Percentiles rank a stretch among this genome's conserved stretches.
These are phyloP conservation scores for Ploettnerulaceae sp. DNA, from an alignment of 2,329 filamentous ascomycete genomes.

Conservation along the genomic window DNA sequence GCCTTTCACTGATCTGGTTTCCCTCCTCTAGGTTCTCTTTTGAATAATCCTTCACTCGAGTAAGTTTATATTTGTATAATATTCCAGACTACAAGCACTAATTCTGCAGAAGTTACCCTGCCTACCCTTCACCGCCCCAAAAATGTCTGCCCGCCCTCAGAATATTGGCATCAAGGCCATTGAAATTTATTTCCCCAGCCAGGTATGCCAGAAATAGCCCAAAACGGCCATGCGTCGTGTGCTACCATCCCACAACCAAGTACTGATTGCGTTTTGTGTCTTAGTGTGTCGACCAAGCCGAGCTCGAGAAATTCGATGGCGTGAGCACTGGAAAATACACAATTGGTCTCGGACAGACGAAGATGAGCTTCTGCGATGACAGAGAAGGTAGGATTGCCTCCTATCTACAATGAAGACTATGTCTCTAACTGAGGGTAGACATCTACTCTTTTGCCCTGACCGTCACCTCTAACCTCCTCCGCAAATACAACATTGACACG, in stretches of 20 bases:
- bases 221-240: neutral
- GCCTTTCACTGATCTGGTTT: neutral
- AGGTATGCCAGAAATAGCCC: conserved; percentile 48
- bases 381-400: conserved; percentile 61
- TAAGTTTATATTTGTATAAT: neutral
- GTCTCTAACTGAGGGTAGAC: conserved; percentile 45
- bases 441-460: conserved; percentile 85
- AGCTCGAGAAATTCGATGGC: conserved; percentile 84
- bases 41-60: neutral
- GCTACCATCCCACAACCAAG: neutral
- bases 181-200: conserved; percentile 81
- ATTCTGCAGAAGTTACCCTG: conserved; percentile 4
- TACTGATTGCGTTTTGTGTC: conserved; percentile 19
- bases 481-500: conserved; percentile 78
- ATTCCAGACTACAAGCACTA: neutral
- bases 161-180: conserved; percentile 93
- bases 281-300: conserved; percentile 80
- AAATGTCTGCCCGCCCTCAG: conserved; percentile 73
- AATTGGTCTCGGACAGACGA: conserved; percentile 84
- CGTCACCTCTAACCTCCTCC: conserved; percentile 69
- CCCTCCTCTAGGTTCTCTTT: neutral
- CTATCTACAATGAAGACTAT: neutral
- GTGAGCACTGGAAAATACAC: conserved; percentile 81
- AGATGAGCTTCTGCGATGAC: conserved; percentile 90
- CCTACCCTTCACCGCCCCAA: conserved; percentile 30